phyloP scores from a whole-genome alignment of 169 alveolate genomes.

The Plasmodium billcollinsi region DNA sequence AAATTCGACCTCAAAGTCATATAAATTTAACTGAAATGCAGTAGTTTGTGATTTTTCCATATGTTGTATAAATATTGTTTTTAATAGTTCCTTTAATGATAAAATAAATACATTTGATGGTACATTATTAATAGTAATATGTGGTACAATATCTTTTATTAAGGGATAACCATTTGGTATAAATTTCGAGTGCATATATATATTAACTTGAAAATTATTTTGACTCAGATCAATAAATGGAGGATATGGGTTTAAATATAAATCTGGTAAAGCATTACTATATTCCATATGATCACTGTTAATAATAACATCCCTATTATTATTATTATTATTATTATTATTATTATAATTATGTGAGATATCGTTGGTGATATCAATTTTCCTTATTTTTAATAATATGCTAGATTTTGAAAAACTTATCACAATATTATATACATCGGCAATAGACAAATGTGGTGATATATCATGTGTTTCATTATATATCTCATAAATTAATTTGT shows the following conservation, averaged over 20 bases:
- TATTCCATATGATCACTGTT: background rate
- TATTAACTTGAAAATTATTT: slow-evolving; percentile 66
- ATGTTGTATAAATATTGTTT: slow-evolving; percentile 8
- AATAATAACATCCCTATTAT: background rate
- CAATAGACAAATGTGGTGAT: slow-evolving; percentile 4
- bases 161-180: slow-evolving; percentile 1
- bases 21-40: slow-evolving; percentile 4
- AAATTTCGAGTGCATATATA: slow-evolving; percentile 16
- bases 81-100: slow-evolving; percentile 29
- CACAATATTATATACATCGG: slow-evolving; percentile 27
- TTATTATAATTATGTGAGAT: background rate
- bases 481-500: slow-evolving; percentile 39
- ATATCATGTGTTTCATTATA: slow-evolving; percentile 22
- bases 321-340: background rate
- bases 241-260: slow-evolving; percentile 54
- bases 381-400: slow-evolving; percentile 22
- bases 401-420: slow-evolving; percentile 24
- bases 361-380: slow-evolving; percentile 5
- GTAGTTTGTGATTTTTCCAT: slow-evolving; percentile 15
- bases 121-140: slow-evolving; percentile 57
- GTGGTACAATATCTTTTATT: slow-evolving; percentile 13
- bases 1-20: slow-evolving; percentile 48
- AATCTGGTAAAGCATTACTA: slow-evolving; percentile 20
- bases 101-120: slow-evolving; percentile 26
- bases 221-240: slow-evolving; percentile 47